Conservation (phyloP, 495 filamentous ascomycete species). For the Lophiotrema nucula region DNA sequence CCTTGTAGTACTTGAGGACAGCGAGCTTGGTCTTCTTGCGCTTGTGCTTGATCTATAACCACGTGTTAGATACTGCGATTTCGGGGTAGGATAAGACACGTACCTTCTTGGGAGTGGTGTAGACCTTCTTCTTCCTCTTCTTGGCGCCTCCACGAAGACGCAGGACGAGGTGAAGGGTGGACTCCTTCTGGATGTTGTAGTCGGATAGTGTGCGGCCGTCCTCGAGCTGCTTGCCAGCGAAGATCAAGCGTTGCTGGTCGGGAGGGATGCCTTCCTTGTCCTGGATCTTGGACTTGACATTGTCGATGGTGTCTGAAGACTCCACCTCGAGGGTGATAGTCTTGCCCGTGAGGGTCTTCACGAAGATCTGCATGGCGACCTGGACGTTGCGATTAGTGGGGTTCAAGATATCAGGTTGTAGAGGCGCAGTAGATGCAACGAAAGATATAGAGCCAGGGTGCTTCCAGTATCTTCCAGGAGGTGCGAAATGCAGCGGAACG, state of each 20-base stretch:
- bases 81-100: too few relatives aligned
- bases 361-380: constrained; percentile 95
- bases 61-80: too few relatives aligned
- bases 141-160: constrained; percentile 96
- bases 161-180: constrained; percentile 96
- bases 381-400: constrained; percentile 13
- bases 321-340: constrained; percentile 99
- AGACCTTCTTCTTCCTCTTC: constrained; percentile 99
- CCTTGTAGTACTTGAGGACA: constrained; percentile 99
- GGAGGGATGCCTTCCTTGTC: constrained; percentile 99
- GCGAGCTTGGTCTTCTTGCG: constrained; percentile 99
- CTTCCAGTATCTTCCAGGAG: not conserved
- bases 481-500: not conserved
- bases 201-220: constrained; percentile 98
- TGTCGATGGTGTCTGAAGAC: constrained; percentile 99
- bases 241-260: constrained; percentile 99
- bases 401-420: not conserved
- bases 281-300: constrained; percentile 96
- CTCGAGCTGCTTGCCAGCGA: constrained; percentile 99
- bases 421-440: not conserved
- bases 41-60: constrained; percentile 99
- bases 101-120: constrained; percentile 99
- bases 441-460: not conserved
- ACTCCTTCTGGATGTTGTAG: constrained; percentile 99
- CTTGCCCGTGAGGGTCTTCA: constrained; percentile 99